Evolutionary conservation across 495 filamentous ascomycete genomes (phyloP), one percentile per base, ranked within the genome.

Genomic region (Aspergillus asperescens): DNA sequence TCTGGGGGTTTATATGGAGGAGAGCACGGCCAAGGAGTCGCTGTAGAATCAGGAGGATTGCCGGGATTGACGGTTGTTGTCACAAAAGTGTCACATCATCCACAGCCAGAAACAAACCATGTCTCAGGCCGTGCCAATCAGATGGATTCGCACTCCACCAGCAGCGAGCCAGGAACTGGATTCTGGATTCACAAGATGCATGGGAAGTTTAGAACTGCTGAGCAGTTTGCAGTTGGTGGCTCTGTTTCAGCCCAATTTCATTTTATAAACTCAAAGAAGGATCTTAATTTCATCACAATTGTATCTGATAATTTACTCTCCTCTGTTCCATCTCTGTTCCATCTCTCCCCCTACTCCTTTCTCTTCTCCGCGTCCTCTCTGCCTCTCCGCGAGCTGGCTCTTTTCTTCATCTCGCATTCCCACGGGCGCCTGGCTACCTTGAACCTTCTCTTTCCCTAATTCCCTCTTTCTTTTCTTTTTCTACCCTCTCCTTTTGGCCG

Each of bases 81-180:
- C 54, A 57, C 43, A 62, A 52, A 46, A 54, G 54, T 54, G 53
- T 61, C 57, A 60, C 52, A 61, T 61, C 58, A 58, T 61, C 48
- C 19, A 37, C 50, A 20, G 43, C 52, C 52, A 63, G 66, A 70
- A 70, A 70, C 67, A 65, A 56, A 49, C 59, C 57, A 62, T 70
- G 69, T 72, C 69, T 72, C 69, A 72, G 67, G 44, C 40, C 18
- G 43, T 37, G 40, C 53, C 54, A 52, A 56, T 64, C 53, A 63
- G 65, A 55, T 59, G 56, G 49, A 45, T 41, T 60, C 31, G 1
- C 48, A 55, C 47, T 60, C 50, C 58, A 60, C 57, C 38, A 4
- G 19, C 35, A 9, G 1, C 24, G 19, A 27, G 34, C 4, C 46
- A 49, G 46, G 46, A 49, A 48, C 45, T 34, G 15, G 39, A 42